Evolutionary conservation across 2,329 filamentous ascomycete genomes (phyloP).

Genomic region (Lachnum nothofagi): DNA sequence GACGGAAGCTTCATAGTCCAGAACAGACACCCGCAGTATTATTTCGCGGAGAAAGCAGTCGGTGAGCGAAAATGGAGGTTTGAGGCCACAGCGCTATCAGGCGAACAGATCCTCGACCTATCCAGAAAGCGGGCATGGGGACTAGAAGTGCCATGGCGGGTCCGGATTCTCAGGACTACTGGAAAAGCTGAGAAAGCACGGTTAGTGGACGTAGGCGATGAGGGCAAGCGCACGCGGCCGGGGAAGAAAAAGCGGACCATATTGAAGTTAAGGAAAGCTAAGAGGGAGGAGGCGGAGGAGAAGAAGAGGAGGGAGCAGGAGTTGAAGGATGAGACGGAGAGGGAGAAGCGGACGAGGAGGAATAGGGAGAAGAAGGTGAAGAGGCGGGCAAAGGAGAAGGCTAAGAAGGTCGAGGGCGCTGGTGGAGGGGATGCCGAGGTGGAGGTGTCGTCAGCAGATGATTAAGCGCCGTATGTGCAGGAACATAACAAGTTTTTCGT

Average conservation of each 20-base stretch:
- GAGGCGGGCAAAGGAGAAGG: constrained; percentile 52
- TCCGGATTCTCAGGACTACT: constrained; percentile 40
- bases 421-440: background rate
- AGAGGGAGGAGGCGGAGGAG: constrained; percentile 34
- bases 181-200: constrained; percentile 22
- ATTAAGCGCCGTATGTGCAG: too few species aligned
- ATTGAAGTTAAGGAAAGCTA: constrained; percentile 39
- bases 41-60: constrained; percentile 41
- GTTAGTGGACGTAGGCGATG: constrained; percentile 6
- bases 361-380: constrained; percentile 58
- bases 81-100: constrained; percentile 44
- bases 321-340: constrained; percentile 52
- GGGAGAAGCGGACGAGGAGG: constrained; percentile 57
- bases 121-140: constrained; percentile 50
- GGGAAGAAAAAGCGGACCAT: constrained; percentile 57
- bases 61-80: constrained; percentile 38
- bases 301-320: constrained; percentile 36
- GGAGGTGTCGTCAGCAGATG: background rate
- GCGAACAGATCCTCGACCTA: constrained; percentile 45
- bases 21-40: constrained; percentile 44
- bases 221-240: constrained; percentile 39
- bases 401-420: constrained; percentile 40
- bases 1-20: constrained; percentile 39
- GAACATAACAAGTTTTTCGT: too few species aligned
- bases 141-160: constrained; percentile 56